Percentiles rank a stretch among this genome's conserved stretches.
These are phyloP conservation scores for Chlorella sp. DNA, from an alignment of 139 green algal species.

Conservation along the genomic window DNA sequence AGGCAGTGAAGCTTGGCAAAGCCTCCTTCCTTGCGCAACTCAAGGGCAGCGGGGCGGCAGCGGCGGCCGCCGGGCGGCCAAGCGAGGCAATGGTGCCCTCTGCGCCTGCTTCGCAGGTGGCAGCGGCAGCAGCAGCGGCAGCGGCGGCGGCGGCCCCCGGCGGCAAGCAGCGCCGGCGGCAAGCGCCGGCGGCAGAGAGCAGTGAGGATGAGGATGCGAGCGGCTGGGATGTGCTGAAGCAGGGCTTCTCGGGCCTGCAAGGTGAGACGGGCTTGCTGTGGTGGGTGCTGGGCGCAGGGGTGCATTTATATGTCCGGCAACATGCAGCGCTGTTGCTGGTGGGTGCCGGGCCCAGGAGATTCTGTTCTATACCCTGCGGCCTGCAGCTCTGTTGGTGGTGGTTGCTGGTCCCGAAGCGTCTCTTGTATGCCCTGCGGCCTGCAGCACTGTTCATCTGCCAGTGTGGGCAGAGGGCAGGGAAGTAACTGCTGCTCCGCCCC, in stretches of 20 bases:
- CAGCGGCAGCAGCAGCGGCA: slow-evolving; percentile 22
- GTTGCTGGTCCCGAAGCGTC: no score
- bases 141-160: slow-evolving; percentile 23
- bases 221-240: slow-evolving; percentile 80
- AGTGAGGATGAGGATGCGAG: slow-evolving; percentile 39
- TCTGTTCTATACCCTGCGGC: no score
- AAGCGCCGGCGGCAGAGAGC: slow-evolving; percentile 2
- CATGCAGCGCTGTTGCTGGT: neutral
- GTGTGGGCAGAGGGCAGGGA: no score
- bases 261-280: slow-evolving; percentile 26
- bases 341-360: neutral
- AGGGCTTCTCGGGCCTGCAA: slow-evolving; percentile 71
- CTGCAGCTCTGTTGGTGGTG: no score
- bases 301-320: neutral
- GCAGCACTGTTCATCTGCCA: no score
- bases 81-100: slow-evolving; percentile 38
- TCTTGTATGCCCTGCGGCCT: no score
- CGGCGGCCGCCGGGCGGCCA: neutral
- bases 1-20: slow-evolving; percentile 64
- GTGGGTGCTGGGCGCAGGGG: neutral
- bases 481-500: neutral
- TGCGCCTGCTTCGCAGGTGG: neutral
- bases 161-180: slow-evolving; percentile 6
- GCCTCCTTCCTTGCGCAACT: slow-evolving; percentile 80
- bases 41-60: slow-evolving; percentile 35